Conservation (phyloP, 148 eudicot genomes). For the Rhododendron mucronatum region DNA sequence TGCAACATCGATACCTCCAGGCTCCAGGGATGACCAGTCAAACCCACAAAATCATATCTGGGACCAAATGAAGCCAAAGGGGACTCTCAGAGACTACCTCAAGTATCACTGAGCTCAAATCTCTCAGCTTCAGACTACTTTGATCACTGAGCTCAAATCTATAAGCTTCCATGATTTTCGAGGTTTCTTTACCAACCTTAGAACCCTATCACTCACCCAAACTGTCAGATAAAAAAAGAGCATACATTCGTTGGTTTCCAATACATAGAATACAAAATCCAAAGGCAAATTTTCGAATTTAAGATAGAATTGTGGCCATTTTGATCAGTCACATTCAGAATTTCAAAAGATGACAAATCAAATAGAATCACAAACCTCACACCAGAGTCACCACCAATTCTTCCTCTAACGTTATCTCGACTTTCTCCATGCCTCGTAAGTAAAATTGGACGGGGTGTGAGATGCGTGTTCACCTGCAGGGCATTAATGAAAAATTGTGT, state of each 20-base stretch:
- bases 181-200: neutral
- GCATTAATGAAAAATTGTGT: constrained; percentile 3
- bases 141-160: neutral
- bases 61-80: neutral
- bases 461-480: constrained; percentile 84
- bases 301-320: neutral
- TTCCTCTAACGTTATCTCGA: constrained; percentile 80
- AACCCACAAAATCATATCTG: neutral
- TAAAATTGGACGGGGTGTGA: constrained; percentile 91
- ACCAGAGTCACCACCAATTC: constrained; percentile 87
- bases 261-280: neutral
- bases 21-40: neutral
- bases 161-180: neutral
- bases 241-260: neutral
- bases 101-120: neutral
- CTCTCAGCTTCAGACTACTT: neutral
- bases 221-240: neutral
- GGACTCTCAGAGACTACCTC: neutral
- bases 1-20: neutral
- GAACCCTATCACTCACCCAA: neutral
- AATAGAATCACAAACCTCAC: constrained; percentile 45
- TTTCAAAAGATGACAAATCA: neutral
- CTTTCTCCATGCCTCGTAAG: constrained; percentile 99
- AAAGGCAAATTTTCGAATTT: neutral
- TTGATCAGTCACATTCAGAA: neutral